Evolutionary conservation across 352 stramenopile genomes (phyloP), one percentile per base, ranked within the genome.

Genomic region (Globisporangium cylindrosporum): DNA sequence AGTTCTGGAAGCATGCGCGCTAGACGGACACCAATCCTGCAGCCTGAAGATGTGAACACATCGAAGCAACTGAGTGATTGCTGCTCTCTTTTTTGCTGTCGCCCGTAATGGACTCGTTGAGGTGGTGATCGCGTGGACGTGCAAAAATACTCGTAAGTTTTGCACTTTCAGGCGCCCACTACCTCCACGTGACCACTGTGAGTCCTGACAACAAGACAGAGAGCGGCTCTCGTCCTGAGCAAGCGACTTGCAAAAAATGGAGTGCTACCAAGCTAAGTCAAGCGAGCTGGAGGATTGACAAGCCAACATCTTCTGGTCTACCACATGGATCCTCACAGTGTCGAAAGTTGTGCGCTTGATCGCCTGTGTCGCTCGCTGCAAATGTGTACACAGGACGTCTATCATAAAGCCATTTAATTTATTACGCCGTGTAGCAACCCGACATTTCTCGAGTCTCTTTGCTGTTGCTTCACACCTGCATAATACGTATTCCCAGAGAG

Each of bases 131-230:
- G 56, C 36, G 51, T 36, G 64, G 38, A 65, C 41, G 43, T 59
- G 57, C 46, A 63, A 64, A 43, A 51, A 62, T 70, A 46, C 41
- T 48, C 3, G 24, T 15, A 59, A 70, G 43, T 27, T 53, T 64
- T 58, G 64, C 32, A 55, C 46, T 64, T 62, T 22, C 29, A 34
- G 20, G 53, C 56, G 64, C 15, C 56, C 46, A 70, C 56, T 59
- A 70, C 64, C 46, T 70, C 64, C 56, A 64, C 56, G 64, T 65
- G 46, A 64, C 57, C 64, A 69, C 22, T 62, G 24, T n/a, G 38
- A 56, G 38, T 59, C 38, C 10, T 51, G 62, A 20, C 36, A 54
- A 53, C n/a, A 63, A 46, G 41, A 20, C 7, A 27, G 27, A 32
- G 29, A 46, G 55, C 29, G 10, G 18, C 55, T 46, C 55, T 22